Percentiles rank a stretch among this genome's conserved stretches.
Conservation (phyloP, 2,329 filamentous ascomycete genomes). For the Xylaria sp. region DNA sequence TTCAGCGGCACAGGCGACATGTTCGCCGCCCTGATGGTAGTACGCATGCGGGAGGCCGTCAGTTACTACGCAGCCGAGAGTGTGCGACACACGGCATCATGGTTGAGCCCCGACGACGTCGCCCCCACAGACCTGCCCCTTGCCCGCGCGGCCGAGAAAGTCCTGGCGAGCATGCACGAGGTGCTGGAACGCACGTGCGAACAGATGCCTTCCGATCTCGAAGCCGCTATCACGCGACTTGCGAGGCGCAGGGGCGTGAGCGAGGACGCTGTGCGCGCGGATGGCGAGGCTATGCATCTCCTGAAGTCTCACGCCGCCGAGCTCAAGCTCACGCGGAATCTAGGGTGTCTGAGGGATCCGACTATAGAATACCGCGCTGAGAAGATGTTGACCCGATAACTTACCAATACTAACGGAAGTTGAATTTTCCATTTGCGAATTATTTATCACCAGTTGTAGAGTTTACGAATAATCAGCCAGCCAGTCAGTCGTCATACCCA, state of each 20-base stretch:
- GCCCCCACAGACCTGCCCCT: slow-evolving; percentile 78
- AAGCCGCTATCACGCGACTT: slow-evolving; percentile 57
- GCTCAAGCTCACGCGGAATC: slow-evolving; percentile 82
- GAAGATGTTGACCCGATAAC: slow-evolving; percentile 55
- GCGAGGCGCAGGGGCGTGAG: slow-evolving; percentile 26
- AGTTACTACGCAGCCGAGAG: slow-evolving; percentile 40
- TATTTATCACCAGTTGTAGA: background rate
- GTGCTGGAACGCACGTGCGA: slow-evolving; percentile 77
- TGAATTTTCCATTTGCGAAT: background rate
- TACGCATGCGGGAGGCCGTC: slow-evolving; percentile 86
- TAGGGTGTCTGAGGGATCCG: slow-evolving; percentile 74
- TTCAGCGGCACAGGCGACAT: slow-evolving; percentile 98
- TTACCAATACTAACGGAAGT: too few relatives aligned
- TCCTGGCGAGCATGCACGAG: slow-evolving; percentile 91
- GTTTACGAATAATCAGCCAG: background rate
- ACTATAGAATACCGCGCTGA: slow-evolving; percentile 70
- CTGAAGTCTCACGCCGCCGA: slow-evolving; percentile 87
- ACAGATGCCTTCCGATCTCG: slow-evolving; percentile 67
- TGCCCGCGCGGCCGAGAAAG: slow-evolving; percentile 84
- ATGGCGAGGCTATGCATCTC: slow-evolving; percentile 71
- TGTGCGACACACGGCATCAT: slow-evolving; percentile 69
- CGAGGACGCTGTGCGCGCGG: slow-evolving; percentile 49
- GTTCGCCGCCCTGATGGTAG: slow-evolving; percentile 93
- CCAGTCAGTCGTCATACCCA: background rate
- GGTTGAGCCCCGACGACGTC: slow-evolving; percentile 82